Conservation (phyloP, 2,329 filamentous ascomycete species). For the Ramularia endophylla region DNA sequence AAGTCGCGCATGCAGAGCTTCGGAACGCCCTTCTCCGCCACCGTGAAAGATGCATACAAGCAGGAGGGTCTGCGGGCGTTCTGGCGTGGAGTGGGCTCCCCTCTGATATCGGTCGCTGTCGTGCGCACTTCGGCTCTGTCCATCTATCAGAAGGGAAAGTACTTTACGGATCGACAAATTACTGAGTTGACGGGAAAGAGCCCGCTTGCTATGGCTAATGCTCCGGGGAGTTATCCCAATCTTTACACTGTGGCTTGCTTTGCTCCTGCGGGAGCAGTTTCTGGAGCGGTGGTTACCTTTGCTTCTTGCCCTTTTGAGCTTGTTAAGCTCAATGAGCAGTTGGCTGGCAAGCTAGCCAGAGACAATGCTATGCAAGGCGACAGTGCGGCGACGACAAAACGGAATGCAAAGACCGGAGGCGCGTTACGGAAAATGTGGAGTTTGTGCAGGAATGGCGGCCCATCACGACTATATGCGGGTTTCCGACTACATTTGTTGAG, state of each 20-base stretch:
- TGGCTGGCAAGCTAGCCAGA: slow-evolving; percentile 67
- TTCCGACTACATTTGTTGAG: slow-evolving; percentile 78
- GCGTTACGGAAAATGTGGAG: slow-evolving; percentile 59
- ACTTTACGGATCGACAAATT: slow-evolving; percentile 65
- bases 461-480: slow-evolving; percentile 71
- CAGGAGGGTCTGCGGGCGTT: slow-evolving; percentile 46
- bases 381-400: slow-evolving; percentile 1
- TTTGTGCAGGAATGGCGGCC: slow-evolving; percentile 68
- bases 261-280: slow-evolving; percentile 69
- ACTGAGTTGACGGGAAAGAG: slow-evolving; percentile 60
- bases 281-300: slow-evolving; percentile 71
- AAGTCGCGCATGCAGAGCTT: slow-evolving; percentile 84
- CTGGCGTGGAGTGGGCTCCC: slow-evolving; percentile 60
- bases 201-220: slow-evolving; percentile 67
- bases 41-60: slow-evolving; percentile 68
- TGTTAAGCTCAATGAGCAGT: slow-evolving; percentile 82
- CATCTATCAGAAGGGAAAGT: slow-evolving; percentile 72
- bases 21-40: slow-evolving; percentile 52
- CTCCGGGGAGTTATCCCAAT: slow-evolving; percentile 63
- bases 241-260: slow-evolving; percentile 70
- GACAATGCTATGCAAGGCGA: slow-evolving; percentile 13
- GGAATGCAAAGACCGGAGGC: slow-evolving; percentile 21
- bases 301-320: slow-evolving; percentile 84
- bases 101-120: slow-evolving; percentile 71
- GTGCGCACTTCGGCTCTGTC: slow-evolving; percentile 75